Percentiles rank a stretch among this genome's conserved stretches.
Evolutionary conservation across 2,329 filamentous ascomycete genomes (phyloP).

Genomic region (Colletotrichum sp.): DNA sequence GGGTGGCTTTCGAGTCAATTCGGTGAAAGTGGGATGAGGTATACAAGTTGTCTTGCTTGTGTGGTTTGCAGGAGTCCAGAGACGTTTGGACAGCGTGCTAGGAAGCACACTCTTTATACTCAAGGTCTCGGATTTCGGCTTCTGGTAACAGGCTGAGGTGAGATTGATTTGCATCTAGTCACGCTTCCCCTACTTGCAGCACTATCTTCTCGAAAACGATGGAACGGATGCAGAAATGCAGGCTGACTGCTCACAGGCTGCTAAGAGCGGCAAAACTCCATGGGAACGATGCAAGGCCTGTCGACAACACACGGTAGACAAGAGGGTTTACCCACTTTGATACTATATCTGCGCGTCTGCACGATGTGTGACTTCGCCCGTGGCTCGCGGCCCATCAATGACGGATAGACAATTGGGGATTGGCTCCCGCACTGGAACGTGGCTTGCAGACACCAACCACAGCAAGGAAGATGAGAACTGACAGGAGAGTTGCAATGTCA

Average conservation of each 20-base stretch:
- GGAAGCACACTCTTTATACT: conserved; percentile 8
- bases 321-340: background rate
- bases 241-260: conserved; percentile 3
- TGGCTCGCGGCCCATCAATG: background rate
- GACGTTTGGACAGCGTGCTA: background rate
- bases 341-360: background rate
- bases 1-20: background rate
- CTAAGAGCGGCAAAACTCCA: background rate
- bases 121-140: background rate
- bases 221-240: conserved; percentile 6
- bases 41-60: background rate
- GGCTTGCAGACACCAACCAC: conserved; percentile 7
- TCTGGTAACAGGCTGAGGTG: background rate
- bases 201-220: background rate
- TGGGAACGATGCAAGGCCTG: background rate
- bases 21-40: background rate
- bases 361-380: background rate
- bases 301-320: background rate
- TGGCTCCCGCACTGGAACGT: background rate
- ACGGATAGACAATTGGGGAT: background rate
- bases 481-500: background rate
- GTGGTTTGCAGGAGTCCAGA: background rate
- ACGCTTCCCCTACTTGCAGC: background rate
- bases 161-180: background rate
- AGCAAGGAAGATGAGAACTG: background rate